Evolutionary conservation across 2,329 filamentous ascomycete species (phyloP), one percentile per base, ranked within the genome.

Genomic region (Diaporthe longicolla): DNA sequence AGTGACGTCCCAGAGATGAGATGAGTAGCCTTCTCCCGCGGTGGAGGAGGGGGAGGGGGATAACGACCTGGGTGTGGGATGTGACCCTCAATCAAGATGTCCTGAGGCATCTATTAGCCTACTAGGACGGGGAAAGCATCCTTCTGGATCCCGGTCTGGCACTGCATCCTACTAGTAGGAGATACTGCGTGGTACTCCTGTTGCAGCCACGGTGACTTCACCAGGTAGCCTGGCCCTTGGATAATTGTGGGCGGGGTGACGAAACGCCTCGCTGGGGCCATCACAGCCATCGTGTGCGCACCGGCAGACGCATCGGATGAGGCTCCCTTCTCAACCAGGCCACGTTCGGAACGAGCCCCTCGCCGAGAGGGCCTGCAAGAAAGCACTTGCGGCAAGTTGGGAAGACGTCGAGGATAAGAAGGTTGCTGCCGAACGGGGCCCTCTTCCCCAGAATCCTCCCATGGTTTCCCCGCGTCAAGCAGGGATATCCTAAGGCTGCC

Each of bases 241-340:
- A 52, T n/a, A 66, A 52, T 26, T 66, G 61, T 66, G 61, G 63
- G 63, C 48, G 48, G 63, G 63, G 32, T 68, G 63, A 68, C 63
- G 63, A 68, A 68, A 68, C 63, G 63, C 63, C 63, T 54, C 63
- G 63, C 63, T 35, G 63, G 63, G 63, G 63, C 63, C 45, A 37
- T 68, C 32, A 32, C 63, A 54, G 63, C 48, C 63, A 66, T 48
- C 45, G 40, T 52, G 17, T 37, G 26, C 45, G 45, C 21, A 66
- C 43, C 63, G 63, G 63, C 63, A 66, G 45, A 29, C 63, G 29
- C n/a, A 50, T 68, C 63, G 63, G 63, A 68, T 68, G 63, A 54
- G 45, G 63, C 63, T 54, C 63, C 63, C n/a, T 26, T 68, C n/a
- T 11, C 63, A 40, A 40, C 63, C 9, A 13, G 19, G n/a, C 37